phyloP scores from a whole-genome alignment of 495 filamentous ascomycete genomes.

The Rostrohypoxylon terebratum region DNA sequence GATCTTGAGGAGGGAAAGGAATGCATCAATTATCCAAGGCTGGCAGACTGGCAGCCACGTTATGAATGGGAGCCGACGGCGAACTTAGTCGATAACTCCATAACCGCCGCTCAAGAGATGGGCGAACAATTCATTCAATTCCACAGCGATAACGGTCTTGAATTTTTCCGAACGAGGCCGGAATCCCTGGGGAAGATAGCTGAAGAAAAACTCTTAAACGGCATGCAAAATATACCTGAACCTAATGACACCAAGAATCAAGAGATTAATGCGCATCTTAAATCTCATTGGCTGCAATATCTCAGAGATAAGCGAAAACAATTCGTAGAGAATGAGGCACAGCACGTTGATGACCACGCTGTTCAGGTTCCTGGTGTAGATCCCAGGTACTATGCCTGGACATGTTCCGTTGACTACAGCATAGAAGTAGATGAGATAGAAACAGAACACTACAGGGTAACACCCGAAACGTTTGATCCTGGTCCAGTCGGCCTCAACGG shows the following conservation, averaged over 20 bases:
- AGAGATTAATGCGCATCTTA: not conserved
- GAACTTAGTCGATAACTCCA: not conserved
- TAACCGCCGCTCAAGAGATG: too few species aligned
- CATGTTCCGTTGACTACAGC: not conserved
- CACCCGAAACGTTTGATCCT: not conserved
- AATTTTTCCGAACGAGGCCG: not conserved
- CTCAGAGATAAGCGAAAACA: not conserved
- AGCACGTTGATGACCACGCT: not conserved
- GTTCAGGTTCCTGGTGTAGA: not conserved
- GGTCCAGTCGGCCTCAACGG: not conserved
- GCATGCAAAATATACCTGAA: not conserved
- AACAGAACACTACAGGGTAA: not conserved
- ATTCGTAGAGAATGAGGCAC: too few species aligned
- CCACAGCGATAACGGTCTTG: not conserved
- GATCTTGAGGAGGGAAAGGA: constrained; percentile 12
- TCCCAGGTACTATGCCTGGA: not conserved
- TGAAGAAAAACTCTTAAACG: not conserved
- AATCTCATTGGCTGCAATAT: not conserved
- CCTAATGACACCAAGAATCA: not conserved
- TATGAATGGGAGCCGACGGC: not conserved
- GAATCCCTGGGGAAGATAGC: not conserved
- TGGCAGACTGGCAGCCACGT: not conserved
- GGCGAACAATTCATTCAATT: not conserved
- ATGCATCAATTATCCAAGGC: not conserved
- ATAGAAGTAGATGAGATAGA: too few species aligned